A percentile compares a stretch with the other conserved stretches of the same genome.
Evolutionary conservation across 768 basidiomycete species (phyloP).

Genomic region (Lactarius vividus): DNA sequence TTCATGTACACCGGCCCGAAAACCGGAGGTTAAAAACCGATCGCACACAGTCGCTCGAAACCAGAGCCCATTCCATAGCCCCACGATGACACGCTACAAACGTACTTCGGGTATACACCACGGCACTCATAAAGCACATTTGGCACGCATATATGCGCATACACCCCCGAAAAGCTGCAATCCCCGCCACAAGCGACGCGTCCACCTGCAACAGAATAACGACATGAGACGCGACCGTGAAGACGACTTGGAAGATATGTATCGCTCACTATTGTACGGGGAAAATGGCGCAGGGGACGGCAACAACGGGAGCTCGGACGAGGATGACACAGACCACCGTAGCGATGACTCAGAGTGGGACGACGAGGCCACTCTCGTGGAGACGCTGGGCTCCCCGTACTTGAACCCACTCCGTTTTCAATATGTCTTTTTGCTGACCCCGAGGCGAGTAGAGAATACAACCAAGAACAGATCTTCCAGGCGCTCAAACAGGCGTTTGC

Average conservation of each 20-base stretch:
- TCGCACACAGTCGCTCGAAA: too few species aligned
- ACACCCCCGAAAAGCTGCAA: not conserved
- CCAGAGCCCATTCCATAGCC: too few species aligned
- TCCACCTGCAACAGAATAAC: not conserved
- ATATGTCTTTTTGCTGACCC: not conserved
- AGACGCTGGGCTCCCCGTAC: conserved; percentile 17
- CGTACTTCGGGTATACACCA: not conserved
- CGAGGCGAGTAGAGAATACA: conserved; percentile 3
- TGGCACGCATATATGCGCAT: conserved; percentile 9
- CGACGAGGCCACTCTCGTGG: conserved; percentile 13
- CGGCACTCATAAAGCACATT: not conserved
- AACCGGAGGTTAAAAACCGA: too few species aligned
- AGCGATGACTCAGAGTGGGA: conserved; percentile 12
- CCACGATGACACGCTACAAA: conserved; percentile 12
- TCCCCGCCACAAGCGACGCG: conserved; percentile 1
- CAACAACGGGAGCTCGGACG: not conserved
- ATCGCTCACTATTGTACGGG: not conserved
- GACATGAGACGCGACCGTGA: not conserved
- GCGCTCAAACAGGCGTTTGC: conserved; percentile 15
- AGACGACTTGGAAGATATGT: conserved; percentile 12
- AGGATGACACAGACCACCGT: not conserved
- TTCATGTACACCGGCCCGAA: too few species aligned
- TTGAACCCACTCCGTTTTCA: not conserved
- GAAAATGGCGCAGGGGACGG: not conserved
- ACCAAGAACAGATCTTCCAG: not conserved